Percentiles rank a stretch among this genome's conserved stretches.
phyloP scores from a whole-genome alignment of 768 basidiomycete species.

The Porphyrellus cyaneotinctus region DNA sequence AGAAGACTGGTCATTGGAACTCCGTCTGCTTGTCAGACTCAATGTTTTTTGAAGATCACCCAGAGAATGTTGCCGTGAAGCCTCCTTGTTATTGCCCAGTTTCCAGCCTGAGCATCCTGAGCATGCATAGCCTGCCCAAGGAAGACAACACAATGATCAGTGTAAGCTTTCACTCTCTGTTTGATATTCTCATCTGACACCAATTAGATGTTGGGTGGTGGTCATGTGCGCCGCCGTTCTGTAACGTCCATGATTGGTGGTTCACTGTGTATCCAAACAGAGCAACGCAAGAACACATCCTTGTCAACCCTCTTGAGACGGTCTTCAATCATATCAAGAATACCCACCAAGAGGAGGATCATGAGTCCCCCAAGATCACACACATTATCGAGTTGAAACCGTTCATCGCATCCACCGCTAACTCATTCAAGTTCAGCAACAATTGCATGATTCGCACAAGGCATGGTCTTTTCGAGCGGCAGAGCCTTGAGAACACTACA shows the following conservation, averaged over 20 bases:
- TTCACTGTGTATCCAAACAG: conserved; percentile 65
- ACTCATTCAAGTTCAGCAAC: conserved; percentile 58
- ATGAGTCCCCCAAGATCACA: conserved; percentile 39
- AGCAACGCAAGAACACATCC: conserved; percentile 56
- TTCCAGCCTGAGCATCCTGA: conserved; percentile 55
- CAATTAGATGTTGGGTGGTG: conserved; percentile 75
- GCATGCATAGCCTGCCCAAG: conserved; percentile 45
- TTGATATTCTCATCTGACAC: background rate
- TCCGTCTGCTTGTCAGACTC: conserved; percentile 53
- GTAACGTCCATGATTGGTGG: conserved; percentile 61
- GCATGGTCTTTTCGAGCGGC: conserved; percentile 57
- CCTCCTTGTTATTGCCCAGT: conserved; percentile 59
- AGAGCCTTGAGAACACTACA: conserved; percentile 64
- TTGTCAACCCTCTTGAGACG: conserved; percentile 22
- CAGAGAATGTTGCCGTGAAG: conserved; percentile 33
- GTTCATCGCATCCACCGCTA: conserved; percentile 58
- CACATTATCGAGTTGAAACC: conserved; percentile 54
- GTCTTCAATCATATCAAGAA: conserved; percentile 38
- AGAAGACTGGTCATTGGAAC: conserved; percentile 51
- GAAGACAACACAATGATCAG: conserved; percentile 84
- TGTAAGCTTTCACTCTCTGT: conserved; percentile 37
- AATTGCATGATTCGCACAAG: conserved; percentile 66
- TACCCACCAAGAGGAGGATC: conserved; percentile 6
- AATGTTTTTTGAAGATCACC: conserved; percentile 51
- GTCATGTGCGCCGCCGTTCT: conserved; percentile 65